Evolutionary conservation across 2,329 filamentous ascomycete species (phyloP), one percentile per base, ranked within the genome.

Genomic region (Neonectria magnoliae): DNA sequence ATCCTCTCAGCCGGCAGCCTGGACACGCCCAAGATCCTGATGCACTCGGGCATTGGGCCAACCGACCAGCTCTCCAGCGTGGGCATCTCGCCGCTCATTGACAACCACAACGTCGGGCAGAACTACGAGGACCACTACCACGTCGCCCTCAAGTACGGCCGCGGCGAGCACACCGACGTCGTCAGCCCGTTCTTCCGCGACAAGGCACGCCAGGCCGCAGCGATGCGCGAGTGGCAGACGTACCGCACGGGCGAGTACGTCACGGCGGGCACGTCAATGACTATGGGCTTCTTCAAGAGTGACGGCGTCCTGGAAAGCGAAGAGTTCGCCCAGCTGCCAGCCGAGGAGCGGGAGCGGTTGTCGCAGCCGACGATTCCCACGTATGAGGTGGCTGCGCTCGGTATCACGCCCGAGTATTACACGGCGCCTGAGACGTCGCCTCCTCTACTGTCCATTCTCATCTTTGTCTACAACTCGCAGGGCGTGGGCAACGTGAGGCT

Each of bases 211-310:
- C 62, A 65, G 47, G 67, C 63, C 14, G 58, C 61, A 0, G 65
- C 67, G 0, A 54, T 60, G 59, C 61, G 50, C 8, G 67, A 68
- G 38, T 67, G 67, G 67, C 47, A 67, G 52, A 50, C 65, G 4
- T 68, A 60, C 33, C 56, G 61, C 5, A 68, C 67, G 7, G 67
- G 67, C 2, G 56, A 50, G 11, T 68, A 67, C 25, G 61, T 67
- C 2, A 65, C 64, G 1, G 31, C 54, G 6, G 67, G 67, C 5
- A 68, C 65, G 4, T 60, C 54, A 14, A 62, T 68, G 67, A 66
- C 57, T 18, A 61, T 65, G 65, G 67, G 67, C 25, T 68, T 67
- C 58, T 67, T 67, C 65, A 68, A 67, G 56, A 67, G 65, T 48
- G 27, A 63, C 3, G 58, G 25, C 4, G 65, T 68, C 16, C 20